Evolutionary conservation across 306 rosid genomes (phyloP).

Genomic region (Cucumis cinereus): DNA sequence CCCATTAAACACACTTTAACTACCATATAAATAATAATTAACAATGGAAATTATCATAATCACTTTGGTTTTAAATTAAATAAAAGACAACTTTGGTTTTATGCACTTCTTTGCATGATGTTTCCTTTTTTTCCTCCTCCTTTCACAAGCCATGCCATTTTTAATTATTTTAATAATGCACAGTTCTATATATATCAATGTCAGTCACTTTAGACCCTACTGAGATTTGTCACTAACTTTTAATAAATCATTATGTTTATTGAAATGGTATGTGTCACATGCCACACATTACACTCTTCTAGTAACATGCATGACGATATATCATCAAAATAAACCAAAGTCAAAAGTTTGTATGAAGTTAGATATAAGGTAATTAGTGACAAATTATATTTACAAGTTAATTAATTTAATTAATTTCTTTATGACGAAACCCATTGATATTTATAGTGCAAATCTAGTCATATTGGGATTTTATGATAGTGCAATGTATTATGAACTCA

Average conservation of each 20-base stretch:
- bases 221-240: conserved; percentile 33
- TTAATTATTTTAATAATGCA: conserved; percentile 6
- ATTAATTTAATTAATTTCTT: background rate
- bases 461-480: background rate
- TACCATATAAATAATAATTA: background rate
- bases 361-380: background rate
- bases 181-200: conserved; percentile 20
- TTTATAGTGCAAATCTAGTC: background rate
- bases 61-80: conserved; percentile 15
- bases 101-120: conserved; percentile 27
- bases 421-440: background rate
- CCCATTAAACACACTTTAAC: conserved; percentile 12
- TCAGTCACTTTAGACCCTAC: conserved; percentile 44
- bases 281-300: background rate
- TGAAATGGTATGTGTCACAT: background rate
- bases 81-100: conserved; percentile 12
- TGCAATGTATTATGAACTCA: background rate
- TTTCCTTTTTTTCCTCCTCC: background rate
- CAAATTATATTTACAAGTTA: no score
- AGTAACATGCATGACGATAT: background rate
- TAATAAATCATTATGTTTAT: background rate
- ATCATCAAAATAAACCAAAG: background rate
- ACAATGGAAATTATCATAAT: conserved; percentile 11
- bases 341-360: background rate
- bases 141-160: conserved; percentile 23